These are phyloP conservation scores for Starmerella tilneyi DNA, from an alignment of 805 yeast genomes.

Conservation along the genomic window DNA sequence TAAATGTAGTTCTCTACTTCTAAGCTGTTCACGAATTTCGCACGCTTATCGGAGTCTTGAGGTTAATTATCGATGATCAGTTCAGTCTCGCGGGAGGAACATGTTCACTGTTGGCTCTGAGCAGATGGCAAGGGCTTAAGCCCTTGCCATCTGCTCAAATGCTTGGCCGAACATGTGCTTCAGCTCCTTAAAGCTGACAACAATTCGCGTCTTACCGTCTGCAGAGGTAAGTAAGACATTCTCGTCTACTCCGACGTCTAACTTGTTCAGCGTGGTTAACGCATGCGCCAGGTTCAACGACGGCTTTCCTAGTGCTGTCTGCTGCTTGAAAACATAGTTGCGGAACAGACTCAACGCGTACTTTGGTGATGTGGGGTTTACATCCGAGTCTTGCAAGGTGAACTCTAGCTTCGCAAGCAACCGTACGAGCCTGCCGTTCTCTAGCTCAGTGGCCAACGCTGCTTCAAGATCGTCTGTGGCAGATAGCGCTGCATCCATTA, in stretches of 20 bases:
- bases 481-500: constrained; percentile 24
- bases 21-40: no score
- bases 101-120: no score
- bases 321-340: constrained; percentile 78
- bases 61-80: no score
- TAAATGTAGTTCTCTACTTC: no score
- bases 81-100: no score
- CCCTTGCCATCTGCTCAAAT: constrained; percentile 43
- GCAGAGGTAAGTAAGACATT: constrained; percentile 66
- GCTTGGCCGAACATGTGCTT: constrained; percentile 55
- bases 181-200: constrained; percentile 76
- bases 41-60: no score
- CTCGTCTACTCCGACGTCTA: constrained; percentile 88
- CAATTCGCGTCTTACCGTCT: constrained; percentile 76
- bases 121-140: no score
- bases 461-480: constrained; percentile 29
- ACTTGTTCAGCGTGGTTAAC: constrained; percentile 65
- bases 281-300: constrained; percentile 75
- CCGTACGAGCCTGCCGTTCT: constrained; percentile 78
- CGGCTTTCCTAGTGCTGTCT: constrained; percentile 66
- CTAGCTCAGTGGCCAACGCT: constrained; percentile 57
- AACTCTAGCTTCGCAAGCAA: constrained; percentile 71
- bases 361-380: constrained; percentile 58
- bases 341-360: constrained; percentile 66
- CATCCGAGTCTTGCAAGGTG: constrained; percentile 64